These are phyloP conservation scores for Ustilago cynodontis DNA, from an alignment of 1,284 basidiomycete species.

Conservation along the genomic window DNA sequence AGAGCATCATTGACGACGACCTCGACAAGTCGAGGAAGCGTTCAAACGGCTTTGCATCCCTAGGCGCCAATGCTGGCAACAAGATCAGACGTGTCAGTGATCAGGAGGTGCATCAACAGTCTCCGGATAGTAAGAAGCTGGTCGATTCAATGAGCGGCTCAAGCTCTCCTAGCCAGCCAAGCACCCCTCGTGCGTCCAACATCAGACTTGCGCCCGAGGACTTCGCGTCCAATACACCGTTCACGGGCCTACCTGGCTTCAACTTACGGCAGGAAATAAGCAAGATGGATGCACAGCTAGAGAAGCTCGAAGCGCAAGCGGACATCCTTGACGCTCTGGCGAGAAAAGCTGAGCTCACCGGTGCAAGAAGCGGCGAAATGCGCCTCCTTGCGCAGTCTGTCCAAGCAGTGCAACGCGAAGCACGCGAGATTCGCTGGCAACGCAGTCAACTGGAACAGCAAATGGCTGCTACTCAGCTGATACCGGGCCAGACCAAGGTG, in stretches of 20 bases:
- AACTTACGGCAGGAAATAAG: slow-evolving; percentile 36
- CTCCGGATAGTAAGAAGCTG: slow-evolving; percentile 20
- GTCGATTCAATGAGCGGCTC: not conserved
- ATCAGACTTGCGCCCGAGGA: slow-evolving; percentile 1
- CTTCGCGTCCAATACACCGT: not conserved
- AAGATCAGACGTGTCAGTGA: slow-evolving; percentile 22
- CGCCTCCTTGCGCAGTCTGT: slow-evolving; percentile 84
- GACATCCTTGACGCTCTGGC: slow-evolving; percentile 85
- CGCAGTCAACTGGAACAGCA: slow-evolving; percentile 75
- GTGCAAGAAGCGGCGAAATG: slow-evolving; percentile 82
- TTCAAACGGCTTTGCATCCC: slow-evolving; percentile 7
- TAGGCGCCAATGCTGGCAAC: slow-evolving; percentile 14
- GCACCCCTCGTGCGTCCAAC: slow-evolving; percentile 14
- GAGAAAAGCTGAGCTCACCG: slow-evolving; percentile 92
- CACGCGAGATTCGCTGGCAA: slow-evolving; percentile 86
- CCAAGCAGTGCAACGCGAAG: slow-evolving; percentile 82
- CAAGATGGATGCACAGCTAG: slow-evolving; percentile 76
- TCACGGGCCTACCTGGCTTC: slow-evolving; percentile 22
- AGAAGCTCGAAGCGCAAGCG: slow-evolving; percentile 82
- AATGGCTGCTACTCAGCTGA: slow-evolving; percentile 90
- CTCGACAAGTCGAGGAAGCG: slow-evolving; percentile 30
- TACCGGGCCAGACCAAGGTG: slow-evolving; percentile 78
- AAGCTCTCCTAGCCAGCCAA: slow-evolving; percentile 9
- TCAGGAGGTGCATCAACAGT: slow-evolving; percentile 12
- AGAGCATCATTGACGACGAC: slow-evolving; percentile 89